phyloP scores from a whole-genome alignment of 2,329 filamentous ascomycete species.

The Xylariaceae sp. region DNA sequence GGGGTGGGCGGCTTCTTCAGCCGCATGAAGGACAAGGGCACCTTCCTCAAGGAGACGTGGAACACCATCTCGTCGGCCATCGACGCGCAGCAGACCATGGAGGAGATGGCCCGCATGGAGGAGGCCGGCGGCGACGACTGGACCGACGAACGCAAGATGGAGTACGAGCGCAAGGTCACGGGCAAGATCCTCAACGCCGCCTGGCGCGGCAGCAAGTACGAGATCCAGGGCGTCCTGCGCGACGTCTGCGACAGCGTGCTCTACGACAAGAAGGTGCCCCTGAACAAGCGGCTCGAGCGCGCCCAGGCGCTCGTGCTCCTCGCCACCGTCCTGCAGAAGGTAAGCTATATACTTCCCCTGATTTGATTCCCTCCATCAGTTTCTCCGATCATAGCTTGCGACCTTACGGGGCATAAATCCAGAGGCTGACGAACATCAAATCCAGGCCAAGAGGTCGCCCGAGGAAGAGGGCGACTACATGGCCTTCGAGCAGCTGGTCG shows the following conservation, averaged over 20 bases:
- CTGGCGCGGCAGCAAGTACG: conserved; percentile 93
- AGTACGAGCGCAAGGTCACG: conserved; percentile 92
- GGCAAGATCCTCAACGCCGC: conserved; percentile 97
- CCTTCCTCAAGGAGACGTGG: conserved; percentile 96
- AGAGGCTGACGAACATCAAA: conserved; percentile 5
- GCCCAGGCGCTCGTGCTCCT: conserved; percentile 84
- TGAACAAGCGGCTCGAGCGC: conserved; percentile 81
- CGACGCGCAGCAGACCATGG: conserved; percentile 95
- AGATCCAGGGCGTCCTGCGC: conserved; percentile 91
- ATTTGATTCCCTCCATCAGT: too few species aligned
- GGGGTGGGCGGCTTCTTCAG: conserved; percentile 94
- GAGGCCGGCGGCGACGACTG: conserved; percentile 92
- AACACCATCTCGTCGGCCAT: conserved; percentile 94
- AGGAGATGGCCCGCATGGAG: conserved; percentile 96
- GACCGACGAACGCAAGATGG: conserved; percentile 94
- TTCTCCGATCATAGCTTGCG: too few species aligned
- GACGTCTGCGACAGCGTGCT: conserved; percentile 90
- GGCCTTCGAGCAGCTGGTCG: conserved; percentile 96
- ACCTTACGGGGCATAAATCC: too few species aligned
- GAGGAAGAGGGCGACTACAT: conserved; percentile 99
- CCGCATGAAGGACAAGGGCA: conserved; percentile 91
- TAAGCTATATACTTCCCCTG: conserved; percentile 31
- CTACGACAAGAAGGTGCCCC: conserved; percentile 67
- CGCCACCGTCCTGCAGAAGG: conserved; percentile 83
- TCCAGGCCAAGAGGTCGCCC: conserved; percentile 74